Evolutionary conservation across 2,329 filamentous ascomycete genomes (phyloP).

Genomic region (Fusarium proliferatum): DNA sequence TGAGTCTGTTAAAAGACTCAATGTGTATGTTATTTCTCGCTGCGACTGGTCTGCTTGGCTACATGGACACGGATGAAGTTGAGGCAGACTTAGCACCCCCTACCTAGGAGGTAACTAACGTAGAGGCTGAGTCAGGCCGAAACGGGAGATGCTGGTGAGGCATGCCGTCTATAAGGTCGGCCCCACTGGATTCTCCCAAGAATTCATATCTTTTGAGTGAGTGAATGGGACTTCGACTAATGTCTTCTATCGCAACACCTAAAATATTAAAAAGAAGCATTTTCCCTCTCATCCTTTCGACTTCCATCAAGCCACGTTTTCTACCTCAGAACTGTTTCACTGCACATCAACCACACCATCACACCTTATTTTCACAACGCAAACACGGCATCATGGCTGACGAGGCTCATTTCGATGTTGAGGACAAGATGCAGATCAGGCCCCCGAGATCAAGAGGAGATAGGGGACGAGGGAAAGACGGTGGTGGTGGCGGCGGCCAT

Average conservation of each 20-base stretch:
- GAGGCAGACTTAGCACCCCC: not conserved
- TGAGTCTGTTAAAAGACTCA: not conserved
- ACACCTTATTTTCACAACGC: not conserved
- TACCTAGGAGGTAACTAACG: not conserved
- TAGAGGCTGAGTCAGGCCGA: slow-evolving; percentile 43
- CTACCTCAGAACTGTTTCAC: not conserved
- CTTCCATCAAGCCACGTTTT: not conserved
- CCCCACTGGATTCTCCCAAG: slow-evolving; percentile 9
- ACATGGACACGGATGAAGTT: not conserved
- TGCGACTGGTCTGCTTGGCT: not conserved
- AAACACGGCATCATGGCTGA: slow-evolving; percentile 34
- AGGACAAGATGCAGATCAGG: slow-evolving; percentile 42
- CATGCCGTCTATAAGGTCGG: not conserved
- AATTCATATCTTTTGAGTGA: not conserved
- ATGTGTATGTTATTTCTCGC: not conserved
- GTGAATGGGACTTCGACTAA: not conserved
- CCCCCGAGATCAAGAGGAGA: slow-evolving; percentile 31
- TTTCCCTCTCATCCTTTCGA: not conserved
- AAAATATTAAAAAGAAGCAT: not conserved
- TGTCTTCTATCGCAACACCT: slow-evolving; percentile 6
- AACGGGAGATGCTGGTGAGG: slow-evolving; percentile 1
- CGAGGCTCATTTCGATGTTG: slow-evolving; percentile 32
- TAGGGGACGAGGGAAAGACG: slow-evolving; percentile 41
- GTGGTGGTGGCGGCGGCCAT: slow-evolving; percentile 41
- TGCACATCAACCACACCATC: not conserved